Conservation (phyloP, 2,329 filamentous ascomycete species). For the Pseudogymnoascus sp. region DNA sequence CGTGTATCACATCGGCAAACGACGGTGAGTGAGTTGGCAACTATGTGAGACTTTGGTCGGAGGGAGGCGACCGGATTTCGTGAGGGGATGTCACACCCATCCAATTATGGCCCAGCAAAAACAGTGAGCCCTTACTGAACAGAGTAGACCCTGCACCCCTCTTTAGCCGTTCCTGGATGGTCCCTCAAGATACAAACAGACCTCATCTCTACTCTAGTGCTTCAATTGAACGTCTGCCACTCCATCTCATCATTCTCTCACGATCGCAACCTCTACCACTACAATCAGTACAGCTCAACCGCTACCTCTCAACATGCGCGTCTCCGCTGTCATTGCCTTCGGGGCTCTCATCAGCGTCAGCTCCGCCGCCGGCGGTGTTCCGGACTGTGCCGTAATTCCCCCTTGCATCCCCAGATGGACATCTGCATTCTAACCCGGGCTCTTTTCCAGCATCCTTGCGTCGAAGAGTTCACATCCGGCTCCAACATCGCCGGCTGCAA, state of each 20-base stretch:
- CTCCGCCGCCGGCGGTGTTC: conserved; percentile 33
- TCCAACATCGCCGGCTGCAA: conserved; percentile 34
- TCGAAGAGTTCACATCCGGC: conserved; percentile 31
- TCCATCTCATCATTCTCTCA: conserved; percentile 2
- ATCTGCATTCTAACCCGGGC: background rate
- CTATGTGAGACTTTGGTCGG: background rate
- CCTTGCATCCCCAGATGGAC: background rate
- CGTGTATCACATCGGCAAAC: background rate
- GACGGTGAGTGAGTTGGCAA: background rate
- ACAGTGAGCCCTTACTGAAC: conserved; percentile 1
- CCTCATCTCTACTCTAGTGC: background rate
- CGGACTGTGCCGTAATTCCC: conserved; percentile 47
- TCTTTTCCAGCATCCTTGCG: conserved; percentile 26
- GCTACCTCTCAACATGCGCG: conserved; percentile 13
- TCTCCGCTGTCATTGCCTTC: conserved; percentile 36
- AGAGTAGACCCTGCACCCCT: background rate
- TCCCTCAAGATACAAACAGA: background rate
- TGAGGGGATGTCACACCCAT: background rate
- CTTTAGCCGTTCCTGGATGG: conserved; percentile 9
- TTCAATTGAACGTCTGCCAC: background rate
- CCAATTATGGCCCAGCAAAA: background rate
- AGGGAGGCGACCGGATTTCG: background rate
- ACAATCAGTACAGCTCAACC: conserved; percentile 8
- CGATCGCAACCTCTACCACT: conserved; percentile 12
- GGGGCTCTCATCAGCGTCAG: conserved; percentile 39